Evolutionary conservation across 306 rosid species (phyloP).

Genomic region (Lotus japonicus): DNA sequence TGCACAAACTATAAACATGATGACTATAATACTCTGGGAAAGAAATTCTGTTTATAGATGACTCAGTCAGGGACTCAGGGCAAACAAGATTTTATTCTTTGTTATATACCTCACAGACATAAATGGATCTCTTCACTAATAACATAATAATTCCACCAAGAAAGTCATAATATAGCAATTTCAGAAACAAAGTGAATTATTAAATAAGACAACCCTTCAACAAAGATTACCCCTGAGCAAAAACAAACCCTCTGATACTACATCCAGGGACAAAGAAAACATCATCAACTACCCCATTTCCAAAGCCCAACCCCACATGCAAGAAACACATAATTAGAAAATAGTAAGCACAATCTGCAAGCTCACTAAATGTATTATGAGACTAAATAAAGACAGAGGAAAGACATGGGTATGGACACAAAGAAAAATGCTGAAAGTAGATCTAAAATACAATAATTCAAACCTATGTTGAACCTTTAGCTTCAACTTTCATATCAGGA

Average conservation of each 20-base stretch:
- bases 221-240: conserved; percentile 82
- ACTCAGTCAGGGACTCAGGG: too few relatives aligned
- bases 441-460: too few relatives aligned
- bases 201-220: conserved; percentile 11
- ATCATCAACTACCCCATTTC: conserved; percentile 59
- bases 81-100: too few relatives aligned
- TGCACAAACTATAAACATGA: conserved; percentile 5
- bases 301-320: conserved; percentile 90
- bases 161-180: background rate
- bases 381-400: too few relatives aligned
- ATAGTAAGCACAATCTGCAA: conserved; percentile 12
- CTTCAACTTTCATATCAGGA: too few relatives aligned
- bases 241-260: conserved; percentile 73
- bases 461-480: too few relatives aligned
- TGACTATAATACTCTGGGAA: background rate
- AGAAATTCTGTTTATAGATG: background rate
- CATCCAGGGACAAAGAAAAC: conserved; percentile 82
- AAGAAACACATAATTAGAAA: conserved; percentile 23
- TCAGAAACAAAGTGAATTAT: background rate
- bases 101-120: too few relatives aligned
- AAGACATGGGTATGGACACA: background rate
- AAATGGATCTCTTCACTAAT: too few relatives aligned
- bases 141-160: background rate
- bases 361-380: conserved; percentile 8
- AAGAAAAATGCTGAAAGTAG: background rate